Evolutionary conservation across 2,329 filamentous ascomycete genomes (phyloP).

Genomic region (Aspergillus felis): DNA sequence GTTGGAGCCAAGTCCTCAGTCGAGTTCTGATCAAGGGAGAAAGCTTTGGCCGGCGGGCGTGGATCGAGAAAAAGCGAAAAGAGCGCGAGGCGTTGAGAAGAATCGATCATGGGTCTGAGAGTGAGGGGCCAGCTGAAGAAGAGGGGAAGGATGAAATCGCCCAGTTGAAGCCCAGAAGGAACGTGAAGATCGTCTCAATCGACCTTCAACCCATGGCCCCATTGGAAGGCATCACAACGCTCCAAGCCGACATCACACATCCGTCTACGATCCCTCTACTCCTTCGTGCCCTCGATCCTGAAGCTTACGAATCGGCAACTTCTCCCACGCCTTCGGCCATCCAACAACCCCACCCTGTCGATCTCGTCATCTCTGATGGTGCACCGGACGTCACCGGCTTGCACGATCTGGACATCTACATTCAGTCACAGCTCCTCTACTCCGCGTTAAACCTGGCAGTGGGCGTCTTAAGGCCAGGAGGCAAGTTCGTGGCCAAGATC

Average conservation of each 20-base stretch:
- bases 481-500: slow-evolving; percentile 97
- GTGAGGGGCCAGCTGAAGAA: slow-evolving; percentile 25
- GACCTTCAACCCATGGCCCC: slow-evolving; percentile 95
- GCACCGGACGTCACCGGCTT: slow-evolving; percentile 95
- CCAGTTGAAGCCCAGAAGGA: slow-evolving; percentile 52
- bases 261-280: slow-evolving; percentile 90
- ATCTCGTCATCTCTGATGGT: slow-evolving; percentile 91
- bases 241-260: slow-evolving; percentile 95
- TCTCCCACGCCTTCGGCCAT: slow-evolving; percentile 39
- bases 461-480: slow-evolving; percentile 86
- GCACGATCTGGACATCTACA: slow-evolving; percentile 96
- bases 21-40: slow-evolving; percentile 91
- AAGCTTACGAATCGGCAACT: slow-evolving; percentile 48
- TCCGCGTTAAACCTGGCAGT: slow-evolving; percentile 89
- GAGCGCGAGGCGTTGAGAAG: slow-evolving; percentile 38
- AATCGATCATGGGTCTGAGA: slow-evolving; percentile 13
- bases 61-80: slow-evolving; percentile 76
- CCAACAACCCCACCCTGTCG: slow-evolving; percentile 70
- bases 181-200: slow-evolving; percentile 92
- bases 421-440: slow-evolving; percentile 92
- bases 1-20: slow-evolving; percentile 95
- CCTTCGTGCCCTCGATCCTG: slow-evolving; percentile 75
- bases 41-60: slow-evolving; percentile 78
- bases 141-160: slow-evolving; percentile 25
- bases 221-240: slow-evolving; percentile 83